phyloP scores from a whole-genome alignment of 257 asterid genomes.

The Craterostigma plantagineum region DNA sequence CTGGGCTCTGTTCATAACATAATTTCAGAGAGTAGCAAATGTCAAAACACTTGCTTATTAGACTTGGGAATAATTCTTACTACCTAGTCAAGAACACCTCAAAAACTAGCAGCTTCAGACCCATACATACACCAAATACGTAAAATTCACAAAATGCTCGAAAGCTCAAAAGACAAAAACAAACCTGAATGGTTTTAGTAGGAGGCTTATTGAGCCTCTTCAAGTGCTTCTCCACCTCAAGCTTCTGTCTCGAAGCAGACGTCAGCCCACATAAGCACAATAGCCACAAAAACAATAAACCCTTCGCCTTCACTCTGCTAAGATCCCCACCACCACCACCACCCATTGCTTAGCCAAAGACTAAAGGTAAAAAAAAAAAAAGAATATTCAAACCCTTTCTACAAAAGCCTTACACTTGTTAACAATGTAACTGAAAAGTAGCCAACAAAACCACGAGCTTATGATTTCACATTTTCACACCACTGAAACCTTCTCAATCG shows the following conservation, averaged over 20 bases:
- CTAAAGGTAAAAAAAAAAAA: too few species aligned
- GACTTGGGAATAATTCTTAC: background rate
- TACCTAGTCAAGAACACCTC: too few species aligned
- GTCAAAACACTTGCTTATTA: background rate
- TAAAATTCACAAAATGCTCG: background rate
- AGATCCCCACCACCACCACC: too few species aligned
- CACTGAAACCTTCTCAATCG: too few species aligned
- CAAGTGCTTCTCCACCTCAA: conserved; percentile 50
- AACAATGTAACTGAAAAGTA: too few species aligned
- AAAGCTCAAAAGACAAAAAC: background rate
- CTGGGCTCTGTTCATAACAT: conserved; percentile 25
- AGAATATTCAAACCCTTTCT: too few species aligned
- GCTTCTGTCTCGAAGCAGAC: conserved; percentile 36
- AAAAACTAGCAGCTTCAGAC: background rate
- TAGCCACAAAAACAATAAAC: conserved; percentile 4
- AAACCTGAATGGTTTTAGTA: conserved; percentile 49
- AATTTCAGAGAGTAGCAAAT: too few species aligned
- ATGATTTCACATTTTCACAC: too few species aligned
- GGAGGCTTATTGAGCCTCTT: conserved; percentile 57
- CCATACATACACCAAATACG: background rate
- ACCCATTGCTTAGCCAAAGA: too few species aligned
- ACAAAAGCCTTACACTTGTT: too few species aligned
- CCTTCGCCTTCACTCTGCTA: too few species aligned
- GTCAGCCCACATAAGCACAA: conserved; percentile 21
- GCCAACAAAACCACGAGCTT: too few species aligned